Evolutionary conservation across 805 yeast species (phyloP).

Genomic region (Saccharomycopsis malanga): DNA sequence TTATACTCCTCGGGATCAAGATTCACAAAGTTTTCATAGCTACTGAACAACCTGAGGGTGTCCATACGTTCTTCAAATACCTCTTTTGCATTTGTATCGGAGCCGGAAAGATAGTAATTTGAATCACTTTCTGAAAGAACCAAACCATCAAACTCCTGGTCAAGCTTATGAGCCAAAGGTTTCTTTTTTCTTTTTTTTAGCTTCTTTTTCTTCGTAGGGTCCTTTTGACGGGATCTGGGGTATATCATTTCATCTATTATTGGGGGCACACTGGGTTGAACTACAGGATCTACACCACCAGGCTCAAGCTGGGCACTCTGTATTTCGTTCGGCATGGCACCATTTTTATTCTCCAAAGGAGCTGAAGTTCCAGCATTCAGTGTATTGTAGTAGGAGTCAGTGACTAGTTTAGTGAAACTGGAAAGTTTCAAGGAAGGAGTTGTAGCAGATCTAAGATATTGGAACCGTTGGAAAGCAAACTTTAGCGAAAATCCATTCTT

Average conservation of each 20-base stretch:
- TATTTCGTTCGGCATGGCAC: not conserved
- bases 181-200: slow-evolving; percentile 6
- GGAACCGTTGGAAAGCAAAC: slow-evolving; percentile 47
- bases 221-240: slow-evolving; percentile 35
- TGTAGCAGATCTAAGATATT: slow-evolving; percentile 22
- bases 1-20: slow-evolving; percentile 10
- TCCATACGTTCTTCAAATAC: slow-evolving; percentile 1
- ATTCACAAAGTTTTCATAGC: slow-evolving; percentile 2
- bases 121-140: slow-evolving; percentile 11
- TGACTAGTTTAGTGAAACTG: slow-evolving; percentile 3
- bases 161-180: not conserved
- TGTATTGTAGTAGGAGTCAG: slow-evolving; percentile 20
- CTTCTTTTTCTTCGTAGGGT: slow-evolving; percentile 17
- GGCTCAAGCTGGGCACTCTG: slow-evolving; percentile 39
- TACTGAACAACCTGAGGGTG: slow-evolving; percentile 3
- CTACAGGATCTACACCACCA: slow-evolving; percentile 44
- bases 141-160: slow-evolving; percentile 1
- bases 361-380: slow-evolving; percentile 8
- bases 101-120: slow-evolving; percentile 9
- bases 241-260: slow-evolving; percentile 45
- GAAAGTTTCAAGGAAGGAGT: slow-evolving; percentile 25
- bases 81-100: slow-evolving; percentile 6
- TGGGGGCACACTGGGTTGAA: slow-evolving; percentile 41
- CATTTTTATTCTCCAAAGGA: not conserved
- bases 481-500: slow-evolving; percentile 42